Evolutionary conservation across 371 early-diverging fungal genomes (phyloP).

Genomic region (Mucor velutinosus): DNA sequence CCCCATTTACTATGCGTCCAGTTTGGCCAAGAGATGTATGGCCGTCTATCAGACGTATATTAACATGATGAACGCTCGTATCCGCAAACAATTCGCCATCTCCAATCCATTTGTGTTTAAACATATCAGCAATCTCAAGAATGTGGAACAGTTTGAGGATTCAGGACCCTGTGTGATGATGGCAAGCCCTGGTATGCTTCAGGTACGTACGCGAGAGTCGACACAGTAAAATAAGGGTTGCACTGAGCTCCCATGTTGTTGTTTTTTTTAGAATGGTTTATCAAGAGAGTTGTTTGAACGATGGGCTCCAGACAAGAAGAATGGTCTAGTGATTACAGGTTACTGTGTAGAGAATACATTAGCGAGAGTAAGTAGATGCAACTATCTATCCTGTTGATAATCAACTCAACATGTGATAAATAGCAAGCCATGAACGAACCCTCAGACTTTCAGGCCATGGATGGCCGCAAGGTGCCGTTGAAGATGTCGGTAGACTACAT

Average conservation of each 20-base stretch:
- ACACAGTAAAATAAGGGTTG: neutral
- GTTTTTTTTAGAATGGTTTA: slow-evolving; percentile 78
- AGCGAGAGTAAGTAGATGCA: slow-evolving; percentile 76
- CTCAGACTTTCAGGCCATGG: slow-evolving; percentile 85
- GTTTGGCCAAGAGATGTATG: slow-evolving; percentile 98
- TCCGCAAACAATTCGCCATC: slow-evolving; percentile 89
- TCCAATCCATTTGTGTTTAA: slow-evolving; percentile 99
- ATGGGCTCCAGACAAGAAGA: slow-evolving; percentile 97
- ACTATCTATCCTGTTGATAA: neutral
- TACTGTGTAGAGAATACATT: slow-evolving; percentile 99
- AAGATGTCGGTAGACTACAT: slow-evolving; percentile 96
- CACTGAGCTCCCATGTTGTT: neutral
- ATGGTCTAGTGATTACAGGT: slow-evolving; percentile 98
- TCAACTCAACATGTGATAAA: neutral
- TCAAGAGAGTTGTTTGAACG: slow-evolving; percentile 98
- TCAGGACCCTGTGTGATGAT: slow-evolving; percentile 99
- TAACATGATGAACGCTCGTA: slow-evolving; percentile 99
- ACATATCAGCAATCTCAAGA: slow-evolving; percentile 94
- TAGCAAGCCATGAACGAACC: slow-evolving; percentile 94
- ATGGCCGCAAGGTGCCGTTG: slow-evolving; percentile 89
- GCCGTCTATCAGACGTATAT: slow-evolving; percentile 99
- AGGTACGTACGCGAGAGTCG: slow-evolving; percentile 49
- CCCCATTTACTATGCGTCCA: slow-evolving; percentile 98
- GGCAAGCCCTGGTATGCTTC: slow-evolving; percentile 99
- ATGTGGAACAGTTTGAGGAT: slow-evolving; percentile 96